Evolutionary conservation across 23 red algal genomes (phyloP).

Genomic region (Gracilaria caudata): DNA sequence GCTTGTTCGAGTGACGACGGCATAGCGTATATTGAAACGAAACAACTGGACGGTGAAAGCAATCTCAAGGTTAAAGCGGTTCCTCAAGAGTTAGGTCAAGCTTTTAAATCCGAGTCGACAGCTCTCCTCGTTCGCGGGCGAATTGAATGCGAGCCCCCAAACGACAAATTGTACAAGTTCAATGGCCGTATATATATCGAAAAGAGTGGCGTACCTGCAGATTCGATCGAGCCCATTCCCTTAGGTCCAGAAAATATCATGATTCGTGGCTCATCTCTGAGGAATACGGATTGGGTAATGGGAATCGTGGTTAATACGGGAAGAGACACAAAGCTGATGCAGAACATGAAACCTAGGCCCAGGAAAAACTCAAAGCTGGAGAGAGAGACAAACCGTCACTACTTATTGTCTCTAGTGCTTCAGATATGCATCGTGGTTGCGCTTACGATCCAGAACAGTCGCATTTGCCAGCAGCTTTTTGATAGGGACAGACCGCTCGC

Average conservation of each 20-base stretch:
- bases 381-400: conserved; percentile 67
- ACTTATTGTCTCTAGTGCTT: conserved; percentile 56
- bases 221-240: conserved; percentile 44
- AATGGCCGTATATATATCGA: conserved; percentile 62
- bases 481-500: conserved; percentile 28
- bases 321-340: conserved; percentile 93
- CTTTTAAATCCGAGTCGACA: conserved; percentile 33
- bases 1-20: conserved; percentile 80
- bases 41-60: conserved; percentile 93
- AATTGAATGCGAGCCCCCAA: conserved; percentile 90
- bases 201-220: not conserved
- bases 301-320: conserved; percentile 88
- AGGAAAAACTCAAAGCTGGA: conserved; percentile 83
- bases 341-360: conserved; percentile 78
- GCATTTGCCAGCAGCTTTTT: conserved; percentile 34
- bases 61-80: conserved; percentile 90
- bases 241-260: conserved; percentile 80
- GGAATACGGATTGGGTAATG: conserved; percentile 91
- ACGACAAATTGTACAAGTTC: conserved; percentile 84
- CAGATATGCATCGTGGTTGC: conserved; percentile 70
- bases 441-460: conserved; percentile 70
- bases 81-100: conserved; percentile 25
- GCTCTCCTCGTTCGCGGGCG: conserved; percentile 48
- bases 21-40: conserved; percentile 87
- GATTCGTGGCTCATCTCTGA: conserved; percentile 73